Evolutionary conservation across 768 basidiomycete genomes (phyloP).

Genomic region (Xerocomellus intermedius): DNA sequence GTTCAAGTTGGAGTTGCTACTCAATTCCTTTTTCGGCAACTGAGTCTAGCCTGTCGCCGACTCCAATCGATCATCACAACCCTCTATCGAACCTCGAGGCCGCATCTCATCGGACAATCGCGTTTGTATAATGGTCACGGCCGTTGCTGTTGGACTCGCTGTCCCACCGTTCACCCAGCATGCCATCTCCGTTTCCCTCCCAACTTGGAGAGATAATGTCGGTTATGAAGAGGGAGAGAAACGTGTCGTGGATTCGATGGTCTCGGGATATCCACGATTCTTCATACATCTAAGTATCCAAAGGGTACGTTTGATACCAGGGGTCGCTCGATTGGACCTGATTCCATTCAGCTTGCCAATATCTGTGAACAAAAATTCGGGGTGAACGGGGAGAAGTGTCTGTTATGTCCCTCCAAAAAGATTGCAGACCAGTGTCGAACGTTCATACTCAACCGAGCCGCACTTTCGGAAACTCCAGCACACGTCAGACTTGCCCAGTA

Average conservation of each 20-base stretch:
- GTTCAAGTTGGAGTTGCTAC: background rate
- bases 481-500: slow-evolving; percentile 65
- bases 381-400: slow-evolving; percentile 62
- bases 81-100: background rate
- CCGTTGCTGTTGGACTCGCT: slow-evolving; percentile 39
- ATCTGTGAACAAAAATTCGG: slow-evolving; percentile 82
- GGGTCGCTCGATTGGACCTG: background rate
- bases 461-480: slow-evolving; percentile 40
- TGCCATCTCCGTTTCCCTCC: slow-evolving; percentile 93
- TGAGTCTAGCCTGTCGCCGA: background rate
- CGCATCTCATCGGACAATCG: background rate
- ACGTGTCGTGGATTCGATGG: slow-evolving; percentile 75
- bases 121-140: slow-evolving; percentile 3
- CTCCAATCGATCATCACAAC: background rate
- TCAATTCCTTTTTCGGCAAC: background rate
- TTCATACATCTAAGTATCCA: slow-evolving; percentile 85
- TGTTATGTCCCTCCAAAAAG: slow-evolving; percentile 73
- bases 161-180: slow-evolving; percentile 75
- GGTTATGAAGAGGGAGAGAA: slow-evolving; percentile 89
- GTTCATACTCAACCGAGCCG: slow-evolving; percentile 60
- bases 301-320: slow-evolving; percentile 54
- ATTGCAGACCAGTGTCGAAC: slow-evolving; percentile 73
- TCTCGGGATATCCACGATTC: slow-evolving; percentile 91
- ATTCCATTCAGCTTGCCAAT: slow-evolving; percentile 58
- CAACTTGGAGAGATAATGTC: slow-evolving; percentile 88